Conservation (phyloP, 768 basidiomycete species). For the Albatrellus ellisii region DNA sequence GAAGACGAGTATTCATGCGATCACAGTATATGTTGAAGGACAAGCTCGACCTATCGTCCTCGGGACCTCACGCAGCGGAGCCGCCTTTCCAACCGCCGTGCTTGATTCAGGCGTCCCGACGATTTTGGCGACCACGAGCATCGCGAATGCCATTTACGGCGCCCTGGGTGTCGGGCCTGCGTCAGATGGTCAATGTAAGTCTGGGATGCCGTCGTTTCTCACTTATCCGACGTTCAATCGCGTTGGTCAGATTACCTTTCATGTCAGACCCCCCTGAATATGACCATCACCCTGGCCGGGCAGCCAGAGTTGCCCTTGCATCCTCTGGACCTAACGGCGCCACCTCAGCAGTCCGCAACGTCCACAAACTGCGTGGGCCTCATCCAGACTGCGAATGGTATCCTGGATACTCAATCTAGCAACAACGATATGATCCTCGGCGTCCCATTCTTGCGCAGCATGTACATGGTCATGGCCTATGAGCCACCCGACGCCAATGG, state of each 20-base stretch:
- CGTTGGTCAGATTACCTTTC: slow-evolving; percentile 52
- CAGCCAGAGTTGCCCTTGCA: slow-evolving; percentile 49
- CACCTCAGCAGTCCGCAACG: slow-evolving; percentile 29
- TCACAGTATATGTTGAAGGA: slow-evolving; percentile 48
- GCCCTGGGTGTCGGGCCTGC: slow-evolving; percentile 50
- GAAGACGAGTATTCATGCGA: slow-evolving; percentile 43
- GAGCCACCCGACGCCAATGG: slow-evolving; percentile 32
- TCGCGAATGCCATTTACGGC: slow-evolving; percentile 72
- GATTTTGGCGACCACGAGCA: slow-evolving; percentile 43
- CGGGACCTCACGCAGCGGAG: slow-evolving; percentile 25
- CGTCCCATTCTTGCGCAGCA: slow-evolving; percentile 64
- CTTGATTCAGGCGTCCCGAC: slow-evolving; percentile 59
- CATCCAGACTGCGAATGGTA: slow-evolving; percentile 42
- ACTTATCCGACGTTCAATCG: slow-evolving; percentile 6
- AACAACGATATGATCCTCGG: slow-evolving; percentile 67
- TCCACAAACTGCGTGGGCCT: slow-evolving; percentile 46
- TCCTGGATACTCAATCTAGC: slow-evolving; percentile 24
- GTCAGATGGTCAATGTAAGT: slow-evolving; percentile 51
- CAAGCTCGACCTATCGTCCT: slow-evolving; percentile 26
- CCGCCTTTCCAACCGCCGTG: slow-evolving; percentile 45
- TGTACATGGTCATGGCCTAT: slow-evolving; percentile 69
- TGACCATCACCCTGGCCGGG: slow-evolving; percentile 52
- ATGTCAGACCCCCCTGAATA: slow-evolving; percentile 56
- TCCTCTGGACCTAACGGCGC: slow-evolving; percentile 57
- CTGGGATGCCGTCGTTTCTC: not conserved